phyloP scores from a whole-genome alignment of 805 yeast genomes.

The Jamesozyma gamospora region DNA sequence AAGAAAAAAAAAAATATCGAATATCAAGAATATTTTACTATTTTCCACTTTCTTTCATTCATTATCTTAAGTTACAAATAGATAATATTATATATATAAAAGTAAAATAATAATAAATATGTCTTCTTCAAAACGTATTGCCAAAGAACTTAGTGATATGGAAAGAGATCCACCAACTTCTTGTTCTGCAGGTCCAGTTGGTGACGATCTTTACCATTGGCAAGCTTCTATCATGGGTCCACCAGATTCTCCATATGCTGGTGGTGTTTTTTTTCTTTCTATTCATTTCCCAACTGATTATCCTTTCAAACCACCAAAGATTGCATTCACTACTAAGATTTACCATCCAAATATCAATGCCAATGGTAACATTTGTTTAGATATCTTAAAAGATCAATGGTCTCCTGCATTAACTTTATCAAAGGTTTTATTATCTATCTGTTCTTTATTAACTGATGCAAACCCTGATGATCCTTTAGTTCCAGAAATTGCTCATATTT shows the following conservation, averaged over 20 bases:
- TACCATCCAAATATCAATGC: conserved; percentile 95
- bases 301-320: conserved; percentile 96
- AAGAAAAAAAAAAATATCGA: too few relatives aligned
- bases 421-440: conserved; percentile 84
- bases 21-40: too few relatives aligned
- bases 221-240: conserved; percentile 99
- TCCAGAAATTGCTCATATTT: conserved; percentile 92
- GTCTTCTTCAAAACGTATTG: conserved; percentile 7
- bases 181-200: conserved; percentile 97
- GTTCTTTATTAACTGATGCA: conserved; percentile 94
- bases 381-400: conserved; percentile 95
- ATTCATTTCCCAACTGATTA: conserved; percentile 97
- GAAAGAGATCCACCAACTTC: conserved; percentile 93
- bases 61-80: too few relatives aligned
- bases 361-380: conserved; percentile 90
- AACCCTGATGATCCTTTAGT: conserved; percentile 98
- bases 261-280: conserved; percentile 89
- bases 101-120: not conserved
- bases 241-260: conserved; percentile 77
- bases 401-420: conserved; percentile 95
- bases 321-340: conserved; percentile 82
- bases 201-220: conserved; percentile 96
- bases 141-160: conserved; percentile 9
- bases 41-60: too few relatives aligned
- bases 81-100: too few relatives aligned